These are phyloP conservation scores for Fusarium sp. DNA, from an alignment of 2,329 filamentous ascomycete genomes.

Conservation along the genomic window DNA sequence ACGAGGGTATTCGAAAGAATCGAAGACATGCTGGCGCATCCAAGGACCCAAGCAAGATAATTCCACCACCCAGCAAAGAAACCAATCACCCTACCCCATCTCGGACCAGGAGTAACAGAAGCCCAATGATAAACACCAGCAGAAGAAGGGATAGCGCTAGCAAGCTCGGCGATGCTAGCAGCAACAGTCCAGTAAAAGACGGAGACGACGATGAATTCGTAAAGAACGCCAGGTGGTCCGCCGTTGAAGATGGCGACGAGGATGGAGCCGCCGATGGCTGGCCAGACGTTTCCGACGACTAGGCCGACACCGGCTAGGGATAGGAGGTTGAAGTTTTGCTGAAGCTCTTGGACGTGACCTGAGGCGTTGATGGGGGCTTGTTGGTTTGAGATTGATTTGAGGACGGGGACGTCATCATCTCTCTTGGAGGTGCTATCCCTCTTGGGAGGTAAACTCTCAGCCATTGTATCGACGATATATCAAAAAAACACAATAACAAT, in stretches of 20 bases:
- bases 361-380: slow-evolving; percentile 49
- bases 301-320: slow-evolving; percentile 54
- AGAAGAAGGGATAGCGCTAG: slow-evolving; percentile 67
- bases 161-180: slow-evolving; percentile 66
- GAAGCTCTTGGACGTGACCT: slow-evolving; percentile 52
- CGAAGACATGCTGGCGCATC: slow-evolving; percentile 51
- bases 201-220: slow-evolving; percentile 62
- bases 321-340: slow-evolving; percentile 52
- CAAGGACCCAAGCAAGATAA: slow-evolving; percentile 53
- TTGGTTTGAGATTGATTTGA: slow-evolving; percentile 9
- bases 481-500: background rate
- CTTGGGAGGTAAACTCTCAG: slow-evolving; percentile 14
- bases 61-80: slow-evolving; percentile 59
- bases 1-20: slow-evolving; percentile 54
- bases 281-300: slow-evolving; percentile 55
- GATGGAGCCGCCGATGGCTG: slow-evolving; percentile 54
- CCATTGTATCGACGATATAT: slow-evolving; percentile 4
- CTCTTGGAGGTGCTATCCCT: slow-evolving; percentile 20
- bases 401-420: background rate
- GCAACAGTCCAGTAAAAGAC: slow-evolving; percentile 66
- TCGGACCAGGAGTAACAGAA: slow-evolving; percentile 61
- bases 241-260: slow-evolving; percentile 66
- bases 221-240: slow-evolving; percentile 67
- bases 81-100: slow-evolving; percentile 59
- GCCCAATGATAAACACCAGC: slow-evolving; percentile 70